Conservation (phyloP, 192 early-diverging fungal species). For the Irineochytrium annulatum region DNA sequence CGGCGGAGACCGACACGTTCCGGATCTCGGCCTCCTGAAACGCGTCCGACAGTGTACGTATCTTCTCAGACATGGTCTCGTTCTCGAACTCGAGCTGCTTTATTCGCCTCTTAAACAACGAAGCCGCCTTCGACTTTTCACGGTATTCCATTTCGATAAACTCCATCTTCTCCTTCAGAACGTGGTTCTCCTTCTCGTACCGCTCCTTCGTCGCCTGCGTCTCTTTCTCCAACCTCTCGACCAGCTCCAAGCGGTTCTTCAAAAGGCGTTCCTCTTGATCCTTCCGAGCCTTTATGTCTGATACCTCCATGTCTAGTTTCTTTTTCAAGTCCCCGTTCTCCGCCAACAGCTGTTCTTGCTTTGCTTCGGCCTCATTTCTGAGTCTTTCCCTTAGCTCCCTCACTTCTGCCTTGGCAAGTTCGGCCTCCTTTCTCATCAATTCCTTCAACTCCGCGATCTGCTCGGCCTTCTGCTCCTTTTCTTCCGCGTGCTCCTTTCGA, state of each 20-base stretch:
- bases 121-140: slow-evolving; percentile 21
- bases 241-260: slow-evolving; percentile 21
- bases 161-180: slow-evolving; percentile 3
- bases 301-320: slow-evolving; percentile 18
- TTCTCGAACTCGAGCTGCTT: slow-evolving; percentile 29
- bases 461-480: slow-evolving; percentile 16
- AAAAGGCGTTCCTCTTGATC: slow-evolving; percentile 24
- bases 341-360: slow-evolving; percentile 11
- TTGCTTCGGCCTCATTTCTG: slow-evolving; percentile 5
- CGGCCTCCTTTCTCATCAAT: slow-evolving; percentile 11
- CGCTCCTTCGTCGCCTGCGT: slow-evolving; percentile 9
- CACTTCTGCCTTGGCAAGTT: slow-evolving; percentile 14
- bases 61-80: not conserved
- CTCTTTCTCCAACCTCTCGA: slow-evolving; percentile 33
- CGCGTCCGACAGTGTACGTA: slow-evolving; percentile 2
- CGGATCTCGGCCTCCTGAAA: not conserved
- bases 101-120: slow-evolving; percentile 23
- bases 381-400: slow-evolving; percentile 20
- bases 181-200: slow-evolving; percentile 28
- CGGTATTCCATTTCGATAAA: slow-evolving; percentile 18
- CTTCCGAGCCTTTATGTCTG: slow-evolving; percentile 19
- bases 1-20: slow-evolving; percentile 7
- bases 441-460: slow-evolving; percentile 23
- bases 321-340: slow-evolving; percentile 22
- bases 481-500: too few relatives aligned